Evolutionary conservation across 805 yeast species (phyloP), one percentile per base, ranked within the genome.

Genomic region (Nakazawaea laoshanensis): DNA sequence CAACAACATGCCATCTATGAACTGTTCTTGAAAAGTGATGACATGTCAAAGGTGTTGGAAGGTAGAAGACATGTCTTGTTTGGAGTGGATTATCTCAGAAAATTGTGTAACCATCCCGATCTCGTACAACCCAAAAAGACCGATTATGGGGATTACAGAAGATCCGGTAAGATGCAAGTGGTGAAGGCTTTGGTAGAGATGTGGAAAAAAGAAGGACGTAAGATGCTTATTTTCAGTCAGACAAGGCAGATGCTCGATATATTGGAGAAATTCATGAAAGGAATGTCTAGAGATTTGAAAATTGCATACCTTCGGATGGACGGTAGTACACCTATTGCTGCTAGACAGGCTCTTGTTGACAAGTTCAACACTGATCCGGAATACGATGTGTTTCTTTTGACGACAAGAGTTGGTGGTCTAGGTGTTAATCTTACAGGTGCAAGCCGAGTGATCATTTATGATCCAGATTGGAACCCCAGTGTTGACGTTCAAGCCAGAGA

Each of bases 391-490:
- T 92, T 92, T 51, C 55, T 92, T 15, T 59, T 92, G 24, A 92
- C 98, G 0, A 92, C 98, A 0, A 74, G 89, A 47, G 98, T 92
- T 5, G 98, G 98, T 14, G 98, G 98, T 0, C 60, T 92, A 24
- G 98, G 98, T 14, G 84, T 89, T 2, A 89, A 89, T 52, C 54
- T 89, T 29, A 89, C 96, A 0, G 97, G 97, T 3, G 97, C 98
- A 0, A 87, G 87, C 43, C 61, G 97, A 28, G 96, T 89, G 9
- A 85, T 89, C 15, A 89, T 89, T 11, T 89, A 71, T 51, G 98
- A 89, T 48, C 98, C 98, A 0, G 97, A 92, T 55, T 89, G 98
- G 98, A 89, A 89, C 49, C 98, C 98, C 1, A 86, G 96, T 1
- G 92, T 97, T 0, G 98, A 89, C 59, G 68, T 88, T 39, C 98